phyloP scores from a whole-genome alignment of 345 rosid genomes.

The Camelina laxa region DNA sequence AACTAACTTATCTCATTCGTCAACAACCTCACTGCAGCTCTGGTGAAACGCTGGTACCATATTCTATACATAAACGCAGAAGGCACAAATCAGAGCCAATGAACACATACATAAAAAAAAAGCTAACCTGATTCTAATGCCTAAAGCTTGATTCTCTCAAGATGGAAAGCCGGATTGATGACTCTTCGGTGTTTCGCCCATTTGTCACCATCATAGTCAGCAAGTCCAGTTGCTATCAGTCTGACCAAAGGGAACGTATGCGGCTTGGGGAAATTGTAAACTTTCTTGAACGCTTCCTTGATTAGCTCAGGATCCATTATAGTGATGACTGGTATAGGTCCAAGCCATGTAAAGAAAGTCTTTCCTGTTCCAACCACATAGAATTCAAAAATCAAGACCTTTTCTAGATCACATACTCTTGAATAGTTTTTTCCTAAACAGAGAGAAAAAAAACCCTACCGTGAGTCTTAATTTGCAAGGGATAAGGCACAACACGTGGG shows the following conservation, averaged over 20 bases:
- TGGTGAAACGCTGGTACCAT: constrained; percentile 40
- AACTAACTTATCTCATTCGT: constrained; percentile 34
- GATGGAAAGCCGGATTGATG: background rate
- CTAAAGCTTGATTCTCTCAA: background rate
- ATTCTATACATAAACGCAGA: background rate
- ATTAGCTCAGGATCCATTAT: background rate
- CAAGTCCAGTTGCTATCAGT: background rate
- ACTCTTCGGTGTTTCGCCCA: constrained; percentile 10
- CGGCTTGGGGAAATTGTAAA: background rate
- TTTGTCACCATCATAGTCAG: background rate
- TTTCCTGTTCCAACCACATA: constrained; percentile 1
- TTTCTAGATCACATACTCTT: background rate
- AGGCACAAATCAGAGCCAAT: background rate
- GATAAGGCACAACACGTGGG: background rate
- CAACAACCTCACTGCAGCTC: constrained; percentile 35
- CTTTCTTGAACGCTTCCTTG: background rate
- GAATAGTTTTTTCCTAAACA: background rate
- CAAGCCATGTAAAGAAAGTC: constrained; percentile 1
- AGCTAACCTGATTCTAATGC: background rate
- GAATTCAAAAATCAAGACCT: too few relatives aligned
- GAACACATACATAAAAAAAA: background rate
- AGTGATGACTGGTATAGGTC: background rate
- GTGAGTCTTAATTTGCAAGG: background rate
- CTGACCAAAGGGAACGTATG: background rate
- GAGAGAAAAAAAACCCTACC: background rate